These are phyloP conservation scores for Xerocomellus dryophilus DNA, from an alignment of 768 basidiomycete species.

Conservation along the genomic window DNA sequence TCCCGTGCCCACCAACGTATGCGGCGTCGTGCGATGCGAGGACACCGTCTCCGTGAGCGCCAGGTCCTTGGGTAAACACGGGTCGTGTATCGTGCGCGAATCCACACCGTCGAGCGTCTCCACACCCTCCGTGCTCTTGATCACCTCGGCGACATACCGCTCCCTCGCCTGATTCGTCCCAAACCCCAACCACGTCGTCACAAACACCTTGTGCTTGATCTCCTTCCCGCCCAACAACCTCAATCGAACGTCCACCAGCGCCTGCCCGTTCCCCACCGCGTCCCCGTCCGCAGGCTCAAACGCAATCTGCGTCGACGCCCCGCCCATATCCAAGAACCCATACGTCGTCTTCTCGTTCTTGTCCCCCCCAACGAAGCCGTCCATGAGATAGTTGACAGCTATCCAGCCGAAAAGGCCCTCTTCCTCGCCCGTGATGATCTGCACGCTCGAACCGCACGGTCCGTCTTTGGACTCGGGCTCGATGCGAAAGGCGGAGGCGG, in stretches of 20 bases:
- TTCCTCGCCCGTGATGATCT: conserved; percentile 96
- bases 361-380: conserved; percentile 67
- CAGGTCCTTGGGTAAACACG: conserved; percentile 84
- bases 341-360: conserved; percentile 72
- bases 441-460: conserved; percentile 89
- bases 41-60: conserved; percentile 54
- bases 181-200: conserved; percentile 98
- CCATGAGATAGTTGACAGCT: conserved; percentile 98
- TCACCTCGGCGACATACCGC: conserved; percentile 74
- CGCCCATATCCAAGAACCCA: conserved; percentile 99
- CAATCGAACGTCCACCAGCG: conserved; percentile 74
- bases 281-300: conserved; percentile 73
- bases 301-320: conserved; percentile 97
- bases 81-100: conserved; percentile 61
- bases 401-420: conserved; percentile 99
- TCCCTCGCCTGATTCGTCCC: conserved; percentile 97
- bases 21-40: conserved; percentile 48
- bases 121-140: conserved; percentile 53
- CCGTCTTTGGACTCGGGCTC: conserved; percentile 62
- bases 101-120: conserved; percentile 18
- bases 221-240: conserved; percentile 81
- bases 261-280: conserved; percentile 43
- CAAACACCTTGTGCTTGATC: conserved; percentile 90
- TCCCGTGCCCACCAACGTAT: conserved; percentile 78
- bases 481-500: conserved; percentile 76